A percentile compares a stretch with the other conserved stretches of the same genome.
phyloP scores from a whole-genome alignment of 2,329 filamentous ascomycete species.

The Lachnellula subtilissima region DNA sequence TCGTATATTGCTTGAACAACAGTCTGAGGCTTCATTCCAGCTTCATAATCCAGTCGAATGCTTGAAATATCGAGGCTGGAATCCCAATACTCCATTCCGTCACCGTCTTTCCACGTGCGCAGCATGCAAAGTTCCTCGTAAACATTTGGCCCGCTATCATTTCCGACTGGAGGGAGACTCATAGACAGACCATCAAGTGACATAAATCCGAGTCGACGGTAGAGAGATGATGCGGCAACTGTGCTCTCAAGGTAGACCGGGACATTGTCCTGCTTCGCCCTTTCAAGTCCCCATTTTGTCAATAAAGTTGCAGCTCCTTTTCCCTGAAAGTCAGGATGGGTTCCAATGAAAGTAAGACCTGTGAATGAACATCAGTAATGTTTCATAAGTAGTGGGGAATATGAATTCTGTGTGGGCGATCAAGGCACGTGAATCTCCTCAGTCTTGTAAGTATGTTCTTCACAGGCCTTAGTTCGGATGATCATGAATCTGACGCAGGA shows the following conservation, averaged over 20 bases:
- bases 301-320: conserved; percentile 25
- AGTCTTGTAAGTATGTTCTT: no score
- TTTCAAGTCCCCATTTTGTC: conserved; percentile 22
- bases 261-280: conserved; percentile 16
- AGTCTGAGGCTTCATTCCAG: conserved; percentile 23
- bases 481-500: conserved; percentile 20
- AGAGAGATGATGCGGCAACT: conserved; percentile 18
- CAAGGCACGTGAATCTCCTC: no score
- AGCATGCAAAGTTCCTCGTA: conserved; percentile 28
- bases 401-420: no score
- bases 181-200: conserved; percentile 22
- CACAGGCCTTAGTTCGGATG: conserved; percentile 12
- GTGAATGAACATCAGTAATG: not conserved
- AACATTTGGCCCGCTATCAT: conserved; percentile 8
- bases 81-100: conserved; percentile 22
- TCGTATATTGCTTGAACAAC: conserved; percentile 27
- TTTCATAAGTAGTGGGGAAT: not conserved
- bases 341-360: conserved; percentile 27
- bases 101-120: conserved; percentile 13
- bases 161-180: conserved; percentile 10
- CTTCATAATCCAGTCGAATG: conserved; percentile 23
- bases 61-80: conserved; percentile 25
- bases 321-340: conserved; percentile 17
- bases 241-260: conserved; percentile 28
- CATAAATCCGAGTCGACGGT: conserved; percentile 21